phyloP scores from a whole-genome alignment of 345 rosid genomes.

The Gossypium bickii region DNA sequence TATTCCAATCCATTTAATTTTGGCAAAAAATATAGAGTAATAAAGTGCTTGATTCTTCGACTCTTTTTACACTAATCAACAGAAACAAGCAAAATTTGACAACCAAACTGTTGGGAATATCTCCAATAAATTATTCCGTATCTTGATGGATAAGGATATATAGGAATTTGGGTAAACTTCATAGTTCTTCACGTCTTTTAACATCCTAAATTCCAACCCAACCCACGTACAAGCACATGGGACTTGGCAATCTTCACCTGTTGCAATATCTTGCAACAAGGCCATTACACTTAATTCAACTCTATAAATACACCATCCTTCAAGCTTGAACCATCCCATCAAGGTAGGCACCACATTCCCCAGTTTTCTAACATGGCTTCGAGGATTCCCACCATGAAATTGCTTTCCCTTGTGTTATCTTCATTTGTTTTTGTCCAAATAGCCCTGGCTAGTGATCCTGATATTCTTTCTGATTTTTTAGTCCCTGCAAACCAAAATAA shows the following conservation, averaged over 20 bases:
- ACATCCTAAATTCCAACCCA: neutral
- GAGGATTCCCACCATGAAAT: neutral
- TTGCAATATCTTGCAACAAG: neutral
- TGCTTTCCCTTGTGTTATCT: conserved; percentile 21
- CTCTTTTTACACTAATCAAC: neutral
- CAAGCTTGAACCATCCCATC: neutral
- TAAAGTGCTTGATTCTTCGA: neutral
- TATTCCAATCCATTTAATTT: no score
- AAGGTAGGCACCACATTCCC: neutral
- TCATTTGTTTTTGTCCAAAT: conserved; percentile 10
- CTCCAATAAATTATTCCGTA: neutral
- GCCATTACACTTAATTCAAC: neutral
- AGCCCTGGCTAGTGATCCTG: conserved; percentile 31
- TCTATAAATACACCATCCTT: conserved; percentile 4
- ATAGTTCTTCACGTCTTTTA: neutral
- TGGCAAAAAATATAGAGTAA: no score
- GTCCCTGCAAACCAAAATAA: conserved; percentile 9
- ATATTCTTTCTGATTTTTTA: conserved; percentile 33
- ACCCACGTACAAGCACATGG: neutral
- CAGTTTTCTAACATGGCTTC: neutral
- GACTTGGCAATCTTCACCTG: neutral
- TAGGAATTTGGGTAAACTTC: neutral
- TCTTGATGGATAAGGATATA: neutral
- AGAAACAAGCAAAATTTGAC: neutral
- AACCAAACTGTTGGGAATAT: neutral